A percentile compares a stretch with the other conserved stretches of the same genome.
phyloP scores from a whole-genome alignment of 2,329 filamentous ascomycete species.

The Neophaeococcomyces aloes region DNA sequence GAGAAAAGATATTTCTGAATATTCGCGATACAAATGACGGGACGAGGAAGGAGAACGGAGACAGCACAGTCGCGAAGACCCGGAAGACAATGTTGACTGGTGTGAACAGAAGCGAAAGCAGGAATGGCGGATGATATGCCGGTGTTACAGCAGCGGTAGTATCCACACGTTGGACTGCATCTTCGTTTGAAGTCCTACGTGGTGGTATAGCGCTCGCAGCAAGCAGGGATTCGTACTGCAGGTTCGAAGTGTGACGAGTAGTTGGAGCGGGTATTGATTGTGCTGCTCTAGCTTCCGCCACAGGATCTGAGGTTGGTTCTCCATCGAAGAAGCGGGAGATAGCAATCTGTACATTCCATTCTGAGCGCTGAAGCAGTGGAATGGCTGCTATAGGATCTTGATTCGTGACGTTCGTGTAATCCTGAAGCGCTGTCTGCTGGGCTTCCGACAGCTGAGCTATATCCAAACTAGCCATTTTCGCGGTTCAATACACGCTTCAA shows the following conservation, averaged over 20 bases:
- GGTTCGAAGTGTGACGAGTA: constrained; percentile 59
- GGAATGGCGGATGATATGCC: constrained; percentile 59
- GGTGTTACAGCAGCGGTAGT: constrained; percentile 59
- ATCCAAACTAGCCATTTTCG: constrained; percentile 40
- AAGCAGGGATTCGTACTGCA: constrained; percentile 51
- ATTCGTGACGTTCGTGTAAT: constrained; percentile 78
- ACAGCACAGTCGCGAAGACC: constrained; percentile 56
- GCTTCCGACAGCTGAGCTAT: constrained; percentile 60
- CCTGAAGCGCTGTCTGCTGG: constrained; percentile 76
- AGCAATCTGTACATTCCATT: constrained; percentile 98
- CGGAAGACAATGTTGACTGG: constrained; percentile 72
- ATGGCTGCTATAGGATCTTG: constrained; percentile 69
- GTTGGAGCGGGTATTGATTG: constrained; percentile 49
- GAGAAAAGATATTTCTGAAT: constrained; percentile 67
- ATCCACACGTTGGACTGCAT: constrained; percentile 50
- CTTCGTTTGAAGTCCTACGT: constrained; percentile 11
- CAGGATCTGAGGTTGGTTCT: constrained; percentile 63
- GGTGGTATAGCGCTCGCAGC: constrained; percentile 27
- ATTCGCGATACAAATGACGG: constrained; percentile 46
- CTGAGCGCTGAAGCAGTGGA: constrained; percentile 67
- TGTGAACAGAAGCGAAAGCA: constrained; percentile 67
- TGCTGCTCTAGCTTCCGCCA: constrained; percentile 63
- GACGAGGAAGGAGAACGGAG: constrained; percentile 72
- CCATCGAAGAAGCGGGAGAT: constrained; percentile 97
- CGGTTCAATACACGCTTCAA: constrained; percentile 1